Base-by-base conservation (phyloP, 1,284 basidiomycete genomes). In the Schizopora paradoxa region DNA sequence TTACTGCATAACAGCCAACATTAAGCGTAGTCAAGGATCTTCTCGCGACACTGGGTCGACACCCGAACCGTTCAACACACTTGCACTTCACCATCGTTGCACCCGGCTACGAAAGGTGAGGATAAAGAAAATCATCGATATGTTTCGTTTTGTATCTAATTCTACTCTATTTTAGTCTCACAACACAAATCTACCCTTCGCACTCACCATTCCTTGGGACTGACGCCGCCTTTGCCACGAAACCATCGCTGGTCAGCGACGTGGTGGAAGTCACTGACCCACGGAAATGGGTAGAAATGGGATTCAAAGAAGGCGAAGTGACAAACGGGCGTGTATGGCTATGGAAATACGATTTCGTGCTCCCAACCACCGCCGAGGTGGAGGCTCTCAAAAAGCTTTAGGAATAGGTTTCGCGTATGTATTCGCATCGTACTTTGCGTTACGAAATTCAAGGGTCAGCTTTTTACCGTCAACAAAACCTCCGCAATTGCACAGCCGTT, bases 171-270 rank as follows among this genome's bases (percentile, higher is more conserved):
- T 36, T 10, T 34, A 64, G 62, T 16, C 54, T 69, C 23, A 66
- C 64, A 10, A 68, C 66, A 3, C 64, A 66, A 10, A 56, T 69
- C 14, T 69, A 68, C 53, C 64, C 67, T 7, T 61, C 63, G 6
- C 63, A 65, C 49, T 67, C 66, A 21, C 66, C 66, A 4, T 69
- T 67, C 58, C 62, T 69, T 10, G 61, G 64, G 23, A 67, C 65
- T 1, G 67, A 69, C 52, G 66, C 66, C 22, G 67, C 68, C 4
- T 69, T 69, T 48, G 67, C 66, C 18, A 68, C 67, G 4, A 66
- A 65, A 57, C 66, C 63, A 44, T 66, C 63, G 10, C 60, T 69
- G 18, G 62, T 69, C 41, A 62, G 62, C 43, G 56, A 63, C 31
- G 56, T 66, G 27, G 51, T 52, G 2, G 59, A 65, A 47, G 62